A percentile compares a stretch with the other conserved stretches of the same genome.
phyloP scores from a whole-genome alignment of 164 flowering plant species.

The Cinnamomum micranthum region DNA sequence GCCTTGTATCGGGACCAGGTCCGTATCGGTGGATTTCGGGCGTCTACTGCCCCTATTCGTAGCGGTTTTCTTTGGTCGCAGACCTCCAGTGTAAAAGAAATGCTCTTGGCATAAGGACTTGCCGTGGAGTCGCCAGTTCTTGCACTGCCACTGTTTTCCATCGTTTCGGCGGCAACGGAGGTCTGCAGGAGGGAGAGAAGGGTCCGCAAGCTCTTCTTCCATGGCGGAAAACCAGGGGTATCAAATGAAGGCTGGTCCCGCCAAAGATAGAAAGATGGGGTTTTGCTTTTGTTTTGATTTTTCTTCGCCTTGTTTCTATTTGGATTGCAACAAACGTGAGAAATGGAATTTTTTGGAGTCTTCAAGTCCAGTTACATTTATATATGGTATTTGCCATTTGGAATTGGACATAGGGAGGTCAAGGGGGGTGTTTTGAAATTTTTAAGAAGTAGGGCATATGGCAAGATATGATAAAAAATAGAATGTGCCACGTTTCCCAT shows the following conservation, averaged over 20 bases:
- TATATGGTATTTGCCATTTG: too few relatives aligned
- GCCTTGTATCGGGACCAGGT: not conserved
- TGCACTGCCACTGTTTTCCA: conserved; percentile 10
- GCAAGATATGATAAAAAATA: too few relatives aligned
- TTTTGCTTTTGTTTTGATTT: too few relatives aligned
- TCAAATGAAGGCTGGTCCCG: not conserved
- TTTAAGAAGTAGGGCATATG: too few relatives aligned
- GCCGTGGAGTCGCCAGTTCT: conserved; percentile 12
- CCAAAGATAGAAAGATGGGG: too few relatives aligned
- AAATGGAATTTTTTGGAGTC: too few relatives aligned
- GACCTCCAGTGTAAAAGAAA: not conserved
- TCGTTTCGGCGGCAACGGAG: conserved; percentile 14
- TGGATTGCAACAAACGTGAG: too few relatives aligned
- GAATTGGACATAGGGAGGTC: too few relatives aligned
- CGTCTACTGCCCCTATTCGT: not conserved
- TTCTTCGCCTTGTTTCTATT: too few relatives aligned
- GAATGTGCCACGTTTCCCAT: too few relatives aligned
- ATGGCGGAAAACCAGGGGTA: not conserved
- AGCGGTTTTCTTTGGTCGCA: not conserved
- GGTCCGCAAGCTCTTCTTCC: not conserved
- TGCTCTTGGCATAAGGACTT: conserved; percentile 10
- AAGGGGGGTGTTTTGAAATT: too few relatives aligned
- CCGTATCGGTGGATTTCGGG: not conserved
- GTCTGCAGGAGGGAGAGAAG: not conserved
- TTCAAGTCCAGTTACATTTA: too few relatives aligned